phyloP scores from a whole-genome alignment of 495 filamentous ascomycete species.

The Neurospora cerealis region DNA sequence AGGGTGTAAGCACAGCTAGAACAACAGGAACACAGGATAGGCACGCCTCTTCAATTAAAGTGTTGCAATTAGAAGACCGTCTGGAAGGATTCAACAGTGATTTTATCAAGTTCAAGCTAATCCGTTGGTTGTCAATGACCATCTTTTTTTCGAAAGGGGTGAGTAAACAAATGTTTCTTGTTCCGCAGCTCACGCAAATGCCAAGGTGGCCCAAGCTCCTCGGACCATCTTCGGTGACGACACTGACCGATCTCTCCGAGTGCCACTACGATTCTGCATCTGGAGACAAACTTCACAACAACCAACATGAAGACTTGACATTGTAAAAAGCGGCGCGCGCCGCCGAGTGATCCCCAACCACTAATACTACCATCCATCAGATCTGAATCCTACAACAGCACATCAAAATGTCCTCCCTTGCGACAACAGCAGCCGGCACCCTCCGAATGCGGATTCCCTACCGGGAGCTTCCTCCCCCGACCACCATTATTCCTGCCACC shows the following conservation, averaged over 20 bases:
- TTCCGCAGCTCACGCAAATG: not conserved
- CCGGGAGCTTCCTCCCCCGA: conserved; percentile 70
- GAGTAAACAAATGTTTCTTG: not conserved
- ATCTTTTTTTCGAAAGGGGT: not conserved
- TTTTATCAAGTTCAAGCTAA: not conserved
- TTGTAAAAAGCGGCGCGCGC: not conserved
- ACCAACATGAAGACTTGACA: not conserved
- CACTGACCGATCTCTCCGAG: not conserved
- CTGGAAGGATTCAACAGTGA: not conserved
- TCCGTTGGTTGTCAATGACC: not conserved
- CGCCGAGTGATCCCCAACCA: not conserved
- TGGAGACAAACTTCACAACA: not conserved
- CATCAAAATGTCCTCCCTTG: conserved; percentile 42
- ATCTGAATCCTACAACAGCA: not conserved
- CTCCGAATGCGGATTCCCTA: conserved; percentile 73
- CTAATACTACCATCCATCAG: not conserved
- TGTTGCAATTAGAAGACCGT: not conserved
- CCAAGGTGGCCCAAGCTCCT: not conserved
- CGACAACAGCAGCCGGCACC: conserved; percentile 30
- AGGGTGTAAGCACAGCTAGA: not conserved
- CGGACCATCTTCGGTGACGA: not conserved
- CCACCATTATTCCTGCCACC: conserved; percentile 59
- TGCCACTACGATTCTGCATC: not conserved
- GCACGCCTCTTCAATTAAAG: not conserved
- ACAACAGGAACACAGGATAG: not conserved